Percentiles rank a stretch among this genome's conserved stretches.
phyloP scores from a whole-genome alignment of 805 yeast species.

The Hanseniaspora nectarophila region DNA sequence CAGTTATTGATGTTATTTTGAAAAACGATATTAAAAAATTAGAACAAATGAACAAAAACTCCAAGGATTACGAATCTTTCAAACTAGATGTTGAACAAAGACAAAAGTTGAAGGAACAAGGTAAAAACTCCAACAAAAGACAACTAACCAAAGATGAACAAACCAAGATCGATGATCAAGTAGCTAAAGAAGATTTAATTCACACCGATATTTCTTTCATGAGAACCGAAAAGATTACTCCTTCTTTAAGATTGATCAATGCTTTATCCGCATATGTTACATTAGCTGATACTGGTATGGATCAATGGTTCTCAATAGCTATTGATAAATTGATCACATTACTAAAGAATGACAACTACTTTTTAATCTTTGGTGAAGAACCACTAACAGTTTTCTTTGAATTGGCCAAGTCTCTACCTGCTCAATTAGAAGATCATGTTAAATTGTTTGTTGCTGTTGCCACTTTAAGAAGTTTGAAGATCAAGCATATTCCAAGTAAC shows the following conservation, averaged over 20 bases:
- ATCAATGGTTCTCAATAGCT: slow-evolving; percentile 63
- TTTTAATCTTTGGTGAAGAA: slow-evolving; percentile 32
- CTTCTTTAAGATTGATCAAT: slow-evolving; percentile 43
- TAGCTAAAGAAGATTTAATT: slow-evolving; percentile 47
- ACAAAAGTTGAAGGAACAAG: slow-evolving; percentile 50
- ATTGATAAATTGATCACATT: slow-evolving; percentile 39
- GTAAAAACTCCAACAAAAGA: slow-evolving; percentile 26
- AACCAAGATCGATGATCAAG: slow-evolving; percentile 45
- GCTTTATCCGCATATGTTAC: slow-evolving; percentile 41
- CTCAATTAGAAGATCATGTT: slow-evolving; percentile 37
- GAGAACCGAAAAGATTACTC: slow-evolving; percentile 28
- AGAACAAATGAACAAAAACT: slow-evolving; percentile 45
- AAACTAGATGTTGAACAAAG: slow-evolving; percentile 85
- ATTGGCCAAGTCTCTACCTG: slow-evolving; percentile 41
- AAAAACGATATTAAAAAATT: slow-evolving; percentile 35
- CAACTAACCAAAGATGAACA: slow-evolving; percentile 73
- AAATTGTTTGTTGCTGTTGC: slow-evolving; percentile 56
- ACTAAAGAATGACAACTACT: slow-evolving; percentile 28
- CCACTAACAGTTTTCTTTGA: slow-evolving; percentile 43
- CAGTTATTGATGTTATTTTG: slow-evolving; percentile 46
- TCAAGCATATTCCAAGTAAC: slow-evolving; percentile 35
- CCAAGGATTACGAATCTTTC: slow-evolving; percentile 71
- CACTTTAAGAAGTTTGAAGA: slow-evolving; percentile 45
- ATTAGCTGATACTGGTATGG: slow-evolving; percentile 50
- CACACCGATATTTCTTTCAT: slow-evolving; percentile 37